Conservation (phyloP, 768 basidiomycete species). For the Saitozyma podzolica region DNA sequence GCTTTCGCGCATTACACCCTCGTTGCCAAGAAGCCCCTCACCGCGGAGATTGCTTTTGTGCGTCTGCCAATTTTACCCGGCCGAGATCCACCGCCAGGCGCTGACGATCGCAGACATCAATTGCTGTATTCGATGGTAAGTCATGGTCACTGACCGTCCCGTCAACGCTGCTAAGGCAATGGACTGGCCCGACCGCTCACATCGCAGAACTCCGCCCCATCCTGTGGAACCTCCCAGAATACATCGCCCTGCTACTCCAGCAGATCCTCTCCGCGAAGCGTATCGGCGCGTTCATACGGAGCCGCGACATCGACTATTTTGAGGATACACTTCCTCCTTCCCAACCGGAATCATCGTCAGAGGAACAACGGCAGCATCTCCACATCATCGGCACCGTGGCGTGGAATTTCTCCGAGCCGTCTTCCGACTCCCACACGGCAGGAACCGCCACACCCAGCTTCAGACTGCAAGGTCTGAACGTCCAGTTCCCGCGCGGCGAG, state of each 20-base stretch:
- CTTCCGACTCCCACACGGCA: not conserved
- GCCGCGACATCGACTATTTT: conserved; percentile 34
- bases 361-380: conserved; percentile 12
- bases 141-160: not conserved
- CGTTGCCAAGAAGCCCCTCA: conserved; percentile 26
- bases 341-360: not conserved
- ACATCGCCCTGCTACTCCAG: conserved; percentile 24
- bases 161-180: not conserved
- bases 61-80: conserved; percentile 12
- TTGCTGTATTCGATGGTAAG: conserved; percentile 40
- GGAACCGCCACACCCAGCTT: conserved; percentile 16
- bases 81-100: not conserved
- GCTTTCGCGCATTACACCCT: conserved; percentile 46
- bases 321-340: conserved; percentile 7
- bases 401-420: conserved; percentile 13
- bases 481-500: conserved; percentile 35
- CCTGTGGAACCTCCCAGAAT: conserved; percentile 19
- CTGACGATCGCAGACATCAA: conserved; percentile 29
- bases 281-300: conserved; percentile 24
- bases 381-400: conserved; percentile 23
- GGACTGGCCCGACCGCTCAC: not conserved
- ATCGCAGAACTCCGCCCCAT: conserved; percentile 23
- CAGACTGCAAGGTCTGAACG: conserved; percentile 31
- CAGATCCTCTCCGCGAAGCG: conserved; percentile 31
- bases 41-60: conserved; percentile 41